Base-by-base conservation (phyloP, 345 rosid species). In the Brassica rapa region DNA sequence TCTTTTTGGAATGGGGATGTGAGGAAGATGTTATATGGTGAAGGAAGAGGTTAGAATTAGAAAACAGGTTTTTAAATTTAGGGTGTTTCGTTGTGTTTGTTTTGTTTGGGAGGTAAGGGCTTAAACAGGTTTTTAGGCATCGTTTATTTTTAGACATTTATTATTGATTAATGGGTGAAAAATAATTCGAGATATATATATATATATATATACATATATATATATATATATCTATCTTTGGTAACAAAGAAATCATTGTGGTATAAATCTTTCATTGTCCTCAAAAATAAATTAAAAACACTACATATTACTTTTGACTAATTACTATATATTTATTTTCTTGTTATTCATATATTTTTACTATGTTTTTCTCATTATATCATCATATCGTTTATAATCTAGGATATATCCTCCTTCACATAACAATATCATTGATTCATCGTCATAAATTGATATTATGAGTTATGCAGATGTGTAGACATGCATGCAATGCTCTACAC, bases 31-130 rank as follows among this genome's bases (percentile, higher is more conserved):
- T 62, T 80, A 80, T 80, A 80, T 69, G 76, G 62, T 74, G 68
- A 74, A 68, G 10, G 65, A 51, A 69, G 35, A 80, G 79, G 79
- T 74, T 73, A 24, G 27, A 79, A 74, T 80, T 80, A 62, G 75
- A 74, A 73, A 79, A 68, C n/a, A 14, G 30, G 71, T 62, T 68
- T 59, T 80, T 62, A 74, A 16, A 68, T 74, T 68, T 80, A 62
- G 75, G 71, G 53, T 53, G 74, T 55, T 68, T 68, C n/a, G 78
- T 73, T 74, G 70, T 68, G 74, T 74, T 80, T 74, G 82, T 68
- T 79, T 80, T 68, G 66, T 62, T 73, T 80, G 75, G 51, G 66
- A 73, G 79, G 75, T 55, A 62, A 37, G 23, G 74, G 79, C 53
- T 73, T 74, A 68, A 61, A 71, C 71, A 68, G 53, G 41, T 72